These are phyloP conservation scores for Papiliotrema nemorosa DNA, from an alignment of 1,284 basidiomycete species.

Conservation along the genomic window DNA sequence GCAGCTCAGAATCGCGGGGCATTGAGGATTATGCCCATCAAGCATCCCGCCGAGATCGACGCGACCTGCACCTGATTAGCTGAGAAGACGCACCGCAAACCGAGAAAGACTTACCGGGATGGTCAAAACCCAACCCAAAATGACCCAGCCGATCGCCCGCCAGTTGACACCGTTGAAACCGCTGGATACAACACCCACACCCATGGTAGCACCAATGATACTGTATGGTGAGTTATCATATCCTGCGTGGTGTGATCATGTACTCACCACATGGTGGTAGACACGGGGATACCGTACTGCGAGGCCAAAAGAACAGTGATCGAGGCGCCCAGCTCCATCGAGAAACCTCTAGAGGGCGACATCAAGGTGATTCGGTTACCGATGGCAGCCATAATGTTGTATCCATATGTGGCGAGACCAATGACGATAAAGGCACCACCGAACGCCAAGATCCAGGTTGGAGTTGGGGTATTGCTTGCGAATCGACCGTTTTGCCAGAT, in stretches of 20 bases:
- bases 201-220: slow-evolving; percentile 42
- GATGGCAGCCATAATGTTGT: slow-evolving; percentile 48
- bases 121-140: slow-evolving; percentile 48
- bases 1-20: slow-evolving; percentile 33
- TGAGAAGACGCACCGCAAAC: too few species aligned
- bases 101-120: too few species aligned
- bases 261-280: slow-evolving; percentile 50
- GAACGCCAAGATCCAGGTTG: slow-evolving; percentile 52
- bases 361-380: slow-evolving; percentile 53
- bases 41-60: slow-evolving; percentile 44
- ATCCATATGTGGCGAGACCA: slow-evolving; percentile 48
- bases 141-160: slow-evolving; percentile 38
- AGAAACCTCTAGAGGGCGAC: slow-evolving; percentile 53
- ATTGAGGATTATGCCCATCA: slow-evolving; percentile 49
- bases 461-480: slow-evolving; percentile 44
- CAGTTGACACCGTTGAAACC: slow-evolving; percentile 29
- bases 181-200: slow-evolving; percentile 35
- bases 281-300: slow-evolving; percentile 47
- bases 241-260: too few species aligned
- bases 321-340: slow-evolving; percentile 53
- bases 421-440: slow-evolving; percentile 50
- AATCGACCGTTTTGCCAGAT: slow-evolving; percentile 45
- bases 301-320: slow-evolving; percentile 53
- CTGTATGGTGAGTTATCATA: too few species aligned
- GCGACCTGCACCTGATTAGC: too few species aligned